Base-by-base conservation (phyloP, 73 alveolate species). In the Blepharisma japonicum region DNA sequence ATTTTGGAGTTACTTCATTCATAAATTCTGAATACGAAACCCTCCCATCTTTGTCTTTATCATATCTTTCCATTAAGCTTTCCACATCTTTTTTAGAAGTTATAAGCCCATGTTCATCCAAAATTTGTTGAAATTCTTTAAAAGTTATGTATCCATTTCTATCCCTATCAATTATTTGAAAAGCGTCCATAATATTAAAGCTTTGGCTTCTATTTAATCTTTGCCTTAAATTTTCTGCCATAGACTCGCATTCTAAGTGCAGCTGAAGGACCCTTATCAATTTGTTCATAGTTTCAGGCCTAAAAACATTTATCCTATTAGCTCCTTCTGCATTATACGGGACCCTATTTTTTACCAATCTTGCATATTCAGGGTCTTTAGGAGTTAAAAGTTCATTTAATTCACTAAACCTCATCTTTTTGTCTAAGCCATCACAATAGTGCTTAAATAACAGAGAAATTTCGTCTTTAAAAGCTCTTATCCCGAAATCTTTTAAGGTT, bases 351-450 rank as follows among this genome's bases (percentile, higher is more conserved):
- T 51, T 72, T 55, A 55, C 55, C 38, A 50, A 53, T 6, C 71
- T 51, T 20, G 79, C 68, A 14, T 74, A 25, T 27, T 76, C 88
- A 27, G 68, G 7, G 70, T 79, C 80, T 25, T 54, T 32, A 27
- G 90, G 90, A 6, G 82, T 51, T 39, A 83, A 68, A 9, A 80
- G 79, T 11, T 83, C 78, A 61, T 79, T 55, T 70, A 83, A 78
- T 47, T 83, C 90, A 53, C 68, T 49, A 71, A 54, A 83, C 32
- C 55, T 78, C 55, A 83, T 55, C 53, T 51, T 61, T 5, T 76
- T 68, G 47, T 83, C 78, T 18, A 42, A 48, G 21, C 68, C 50
- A 6, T 32, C 23, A 45, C 68, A 83, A 23, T 83, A 83, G 67
- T 83, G 78, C 74, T 55, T 70, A 66, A 77, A 50, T 68, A 83